phyloP scores from a whole-genome alignment of 176 grass and related monocot species.

The Chloris gayana region DNA sequence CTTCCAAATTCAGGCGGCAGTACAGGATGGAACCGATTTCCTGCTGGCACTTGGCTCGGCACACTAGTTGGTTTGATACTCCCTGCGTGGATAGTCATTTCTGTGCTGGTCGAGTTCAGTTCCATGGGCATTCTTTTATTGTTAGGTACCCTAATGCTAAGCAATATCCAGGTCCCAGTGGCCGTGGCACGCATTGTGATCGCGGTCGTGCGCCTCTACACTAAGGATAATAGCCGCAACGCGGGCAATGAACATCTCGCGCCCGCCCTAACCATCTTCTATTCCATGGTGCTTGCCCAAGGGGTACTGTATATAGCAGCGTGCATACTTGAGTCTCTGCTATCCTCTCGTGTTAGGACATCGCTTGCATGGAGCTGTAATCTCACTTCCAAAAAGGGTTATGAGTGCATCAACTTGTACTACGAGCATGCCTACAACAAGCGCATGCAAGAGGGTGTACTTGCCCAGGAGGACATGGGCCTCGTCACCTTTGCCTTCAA shows the following conservation, averaged over 20 bases:
- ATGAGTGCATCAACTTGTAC: neutral
- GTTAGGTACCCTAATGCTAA: neutral
- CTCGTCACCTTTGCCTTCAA: neutral
- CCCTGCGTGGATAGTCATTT: neutral
- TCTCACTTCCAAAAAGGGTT: neutral
- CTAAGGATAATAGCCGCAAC: too few species aligned
- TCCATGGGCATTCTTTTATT: neutral
- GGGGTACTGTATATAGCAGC: neutral
- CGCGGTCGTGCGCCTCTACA: neutral
- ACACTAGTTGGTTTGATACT: neutral
- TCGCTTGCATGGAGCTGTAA: neutral
- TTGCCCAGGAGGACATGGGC: neutral
- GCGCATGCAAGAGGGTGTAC: neutral
- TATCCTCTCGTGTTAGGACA: neutral
- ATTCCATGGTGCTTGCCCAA: conserved; percentile 25
- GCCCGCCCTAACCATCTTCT: neutral
- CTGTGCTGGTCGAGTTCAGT: neutral
- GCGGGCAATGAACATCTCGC: neutral
- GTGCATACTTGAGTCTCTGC: neutral
- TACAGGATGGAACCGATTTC: too few species aligned
- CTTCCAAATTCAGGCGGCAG: neutral
- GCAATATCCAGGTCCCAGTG: conserved; percentile 9
- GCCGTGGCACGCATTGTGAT: neutral
- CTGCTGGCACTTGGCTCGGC: neutral
- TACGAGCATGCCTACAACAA: conserved; percentile 21